Evolutionary conservation across 2,329 filamentous ascomycete genomes (phyloP), one percentile per base, ranked within the genome.

Genomic region (Arthrobotrys iridis): DNA sequence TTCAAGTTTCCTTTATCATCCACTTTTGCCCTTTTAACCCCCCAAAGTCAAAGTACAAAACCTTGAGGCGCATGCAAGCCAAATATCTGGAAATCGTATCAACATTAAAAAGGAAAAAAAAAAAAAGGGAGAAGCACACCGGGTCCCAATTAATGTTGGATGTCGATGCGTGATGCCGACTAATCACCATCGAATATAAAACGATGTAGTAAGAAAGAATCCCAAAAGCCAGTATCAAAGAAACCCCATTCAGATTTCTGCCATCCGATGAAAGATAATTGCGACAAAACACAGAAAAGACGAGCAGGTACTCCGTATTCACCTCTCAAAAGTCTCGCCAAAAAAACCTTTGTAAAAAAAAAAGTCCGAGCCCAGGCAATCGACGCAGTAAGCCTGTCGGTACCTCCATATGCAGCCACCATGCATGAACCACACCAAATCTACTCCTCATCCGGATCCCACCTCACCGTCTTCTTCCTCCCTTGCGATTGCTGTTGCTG

Each of bases 391-490:
- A 37, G 50, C 50, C 18, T 55, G 50, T 37, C 30, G 50, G 50
- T 30, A 37, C 28, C 50, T 55, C 26, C 30, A 52, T n/a, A 55
- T 55, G 50, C 50, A 55, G 28, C 50, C 50, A 55, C 28, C 11
- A 55, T 55, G 50, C 50, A 55, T 55, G 13, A n/a, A 26, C 46
- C 24, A 18, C 26, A 22, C 46, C 50, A 18, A 55, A 30, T 55
- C 50, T 55, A 55, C 50, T 55, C 50, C 50, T 55, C 50, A 55
- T 55, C 50, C 50, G 50, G 28, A 45, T 68, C 71, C 71, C 71
- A 75, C 6, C 57, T 40, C 28, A 75, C 71, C 4, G 13, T 63
- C 63, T 75, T 75, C 48, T 75, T 75, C n/a, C 63, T 68, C 33
- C 35, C 45, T 15, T 63, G 66, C 8, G 22, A 22, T n/a, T 37